Percentiles rank a stretch among this genome's conserved stretches.
These are phyloP conservation scores for Cichorium intybus DNA, from an alignment of 140 eudicot genomes.

Conservation along the genomic window DNA sequence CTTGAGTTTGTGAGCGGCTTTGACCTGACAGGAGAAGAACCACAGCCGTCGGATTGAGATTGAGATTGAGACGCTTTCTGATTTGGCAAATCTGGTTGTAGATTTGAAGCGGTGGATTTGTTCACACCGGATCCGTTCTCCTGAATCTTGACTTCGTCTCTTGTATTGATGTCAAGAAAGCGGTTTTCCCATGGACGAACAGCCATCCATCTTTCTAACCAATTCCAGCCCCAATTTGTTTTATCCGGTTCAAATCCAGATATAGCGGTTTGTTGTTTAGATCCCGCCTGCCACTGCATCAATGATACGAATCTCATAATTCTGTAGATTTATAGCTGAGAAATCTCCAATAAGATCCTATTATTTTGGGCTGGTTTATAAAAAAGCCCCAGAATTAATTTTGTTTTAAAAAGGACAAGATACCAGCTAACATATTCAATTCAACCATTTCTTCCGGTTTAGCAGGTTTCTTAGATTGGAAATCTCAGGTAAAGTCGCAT, in stretches of 20 bases:
- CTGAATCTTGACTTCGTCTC: slow-evolving; percentile 60
- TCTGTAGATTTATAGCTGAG: too few species aligned
- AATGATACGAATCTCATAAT: too few species aligned
- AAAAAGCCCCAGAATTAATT: too few species aligned
- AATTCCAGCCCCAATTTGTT: slow-evolving; percentile 97
- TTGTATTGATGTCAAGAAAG: slow-evolving; percentile 62
- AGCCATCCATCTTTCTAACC: slow-evolving; percentile 99
- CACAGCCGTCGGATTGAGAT: slow-evolving; percentile 56
- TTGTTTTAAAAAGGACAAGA: too few species aligned
- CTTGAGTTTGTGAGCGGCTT: slow-evolving; percentile 49
- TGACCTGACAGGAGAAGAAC: slow-evolving; percentile 52
- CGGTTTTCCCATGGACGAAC: slow-evolving; percentile 99
- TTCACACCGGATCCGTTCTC: slow-evolving; percentile 55
- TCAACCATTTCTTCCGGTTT: too few species aligned
- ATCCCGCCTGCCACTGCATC: slow-evolving; percentile 97
- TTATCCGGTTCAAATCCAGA: slow-evolving; percentile 86
- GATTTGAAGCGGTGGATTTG: slow-evolving; percentile 40
- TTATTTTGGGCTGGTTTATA: too few species aligned
- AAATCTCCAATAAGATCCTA: too few species aligned
- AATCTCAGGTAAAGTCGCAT: too few species aligned
- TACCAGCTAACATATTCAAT: too few species aligned
- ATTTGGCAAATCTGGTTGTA: slow-evolving; percentile 30
- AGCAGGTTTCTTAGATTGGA: too few species aligned
- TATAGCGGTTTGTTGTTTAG: slow-evolving; percentile 58
- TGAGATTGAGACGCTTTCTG: slow-evolving; percentile 50